Evolutionary conservation across 2,329 filamentous ascomycete species (phyloP).

Genomic region (Pleurostoma richardsiae): DNA sequence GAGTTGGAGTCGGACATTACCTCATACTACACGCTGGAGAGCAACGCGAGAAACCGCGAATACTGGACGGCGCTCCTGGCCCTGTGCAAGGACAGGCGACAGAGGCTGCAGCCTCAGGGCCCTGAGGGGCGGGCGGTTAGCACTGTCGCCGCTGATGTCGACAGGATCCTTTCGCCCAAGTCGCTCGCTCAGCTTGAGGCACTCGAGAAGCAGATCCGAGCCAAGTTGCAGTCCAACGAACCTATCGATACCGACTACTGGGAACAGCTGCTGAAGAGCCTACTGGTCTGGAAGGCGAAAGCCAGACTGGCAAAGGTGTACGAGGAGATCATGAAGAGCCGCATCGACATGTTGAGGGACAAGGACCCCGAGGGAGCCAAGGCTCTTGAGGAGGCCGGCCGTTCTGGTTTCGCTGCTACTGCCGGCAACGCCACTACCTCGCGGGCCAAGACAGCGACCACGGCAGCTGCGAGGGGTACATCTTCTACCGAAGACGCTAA

Average conservation of each 20-base stretch:
- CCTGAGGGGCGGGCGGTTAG: constrained; percentile 70
- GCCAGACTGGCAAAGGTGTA: constrained; percentile 77
- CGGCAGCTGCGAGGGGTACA: constrained; percentile 7
- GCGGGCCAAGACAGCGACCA: constrained; percentile 13
- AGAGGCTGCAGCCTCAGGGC: constrained; percentile 55
- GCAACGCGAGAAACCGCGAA: constrained; percentile 68
- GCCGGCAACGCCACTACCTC: constrained; percentile 22
- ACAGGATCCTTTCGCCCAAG: constrained; percentile 81
- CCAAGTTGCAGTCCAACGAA: constrained; percentile 82
- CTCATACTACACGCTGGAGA: constrained; percentile 78
- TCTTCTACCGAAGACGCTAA: constrained; percentile 20
- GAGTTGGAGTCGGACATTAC: constrained; percentile 79
- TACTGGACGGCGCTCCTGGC: constrained; percentile 92
- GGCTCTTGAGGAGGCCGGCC: constrained; percentile 26
- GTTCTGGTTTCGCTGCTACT: constrained; percentile 21
- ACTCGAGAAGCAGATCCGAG: constrained; percentile 80
- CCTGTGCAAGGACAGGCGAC: constrained; percentile 71
- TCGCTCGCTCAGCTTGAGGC: constrained; percentile 79
- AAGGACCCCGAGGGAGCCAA: constrained; percentile 65
- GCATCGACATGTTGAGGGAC: constrained; percentile 60
- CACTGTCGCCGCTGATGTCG: constrained; percentile 82
- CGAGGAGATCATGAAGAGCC: constrained; percentile 66
- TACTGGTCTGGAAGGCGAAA: constrained; percentile 88
- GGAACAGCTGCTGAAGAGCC: constrained; percentile 82
- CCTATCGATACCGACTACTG: constrained; percentile 96